Conservation (phyloP, 225 moss, liverwort and hornwort species). For the Bryoerythrophyllum caledonicum region DNA sequence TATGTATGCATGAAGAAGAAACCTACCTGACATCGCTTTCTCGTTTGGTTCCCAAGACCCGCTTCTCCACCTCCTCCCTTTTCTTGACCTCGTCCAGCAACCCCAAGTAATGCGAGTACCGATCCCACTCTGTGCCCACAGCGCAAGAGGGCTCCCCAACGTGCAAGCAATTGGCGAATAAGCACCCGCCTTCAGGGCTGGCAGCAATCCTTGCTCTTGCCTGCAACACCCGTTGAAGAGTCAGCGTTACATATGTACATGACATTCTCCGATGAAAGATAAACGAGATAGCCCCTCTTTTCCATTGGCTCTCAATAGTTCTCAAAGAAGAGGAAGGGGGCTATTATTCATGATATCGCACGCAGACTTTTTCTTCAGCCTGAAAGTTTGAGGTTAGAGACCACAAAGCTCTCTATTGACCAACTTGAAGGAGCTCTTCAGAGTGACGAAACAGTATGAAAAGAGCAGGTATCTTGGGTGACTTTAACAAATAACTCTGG, state of each 20-base stretch:
- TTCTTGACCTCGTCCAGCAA: conserved; percentile 83
- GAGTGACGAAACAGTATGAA: too few species aligned
- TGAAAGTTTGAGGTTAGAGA: not conserved
- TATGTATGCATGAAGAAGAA: not conserved
- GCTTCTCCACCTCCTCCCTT: conserved; percentile 93
- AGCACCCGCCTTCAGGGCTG: conserved; percentile 61
- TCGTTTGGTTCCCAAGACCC: conserved; percentile 95
- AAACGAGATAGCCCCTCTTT: too few species aligned
- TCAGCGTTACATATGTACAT: conserved; percentile 2
- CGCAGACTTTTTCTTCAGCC: too few species aligned
- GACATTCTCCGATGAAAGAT: not conserved
- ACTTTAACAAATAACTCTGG: too few species aligned
- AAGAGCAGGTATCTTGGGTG: too few species aligned
- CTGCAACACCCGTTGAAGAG: conserved; percentile 34
- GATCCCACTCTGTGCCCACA: conserved; percentile 91
- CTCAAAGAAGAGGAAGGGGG: too few species aligned
- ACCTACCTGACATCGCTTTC: conserved; percentile 89
- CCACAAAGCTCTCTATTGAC: too few species aligned
- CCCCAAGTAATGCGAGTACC: conserved; percentile 73
- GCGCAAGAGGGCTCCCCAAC: conserved; percentile 88
- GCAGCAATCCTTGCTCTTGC: conserved; percentile 52
- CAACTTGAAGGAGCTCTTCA: too few species aligned
- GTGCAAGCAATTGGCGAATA: conserved; percentile 92
- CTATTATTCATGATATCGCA: too few species aligned
- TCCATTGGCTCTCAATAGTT: too few species aligned